A percentile compares a stretch with the other conserved stretches of the same genome.
Conservation (phyloP, 257 asterid species). For the Striga asiatica region DNA sequence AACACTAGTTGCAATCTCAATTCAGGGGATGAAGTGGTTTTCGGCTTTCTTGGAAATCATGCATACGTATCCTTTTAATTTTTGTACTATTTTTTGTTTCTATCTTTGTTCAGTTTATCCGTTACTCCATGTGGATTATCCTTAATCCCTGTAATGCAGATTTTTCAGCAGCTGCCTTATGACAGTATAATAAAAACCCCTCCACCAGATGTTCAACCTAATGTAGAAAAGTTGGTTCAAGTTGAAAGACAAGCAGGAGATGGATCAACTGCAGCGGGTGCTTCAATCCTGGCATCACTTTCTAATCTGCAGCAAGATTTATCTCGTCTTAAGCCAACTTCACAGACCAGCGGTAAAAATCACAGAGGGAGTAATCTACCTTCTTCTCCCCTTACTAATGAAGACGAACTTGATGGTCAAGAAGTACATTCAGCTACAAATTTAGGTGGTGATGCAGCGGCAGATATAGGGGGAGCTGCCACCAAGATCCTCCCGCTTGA, state of each 20-base stretch:
- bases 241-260: conserved; percentile 71
- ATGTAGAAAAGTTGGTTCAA: conserved; percentile 38
- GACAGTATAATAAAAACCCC: conserved; percentile 53
- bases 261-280: conserved; percentile 80
- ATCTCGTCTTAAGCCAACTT: conserved; percentile 46
- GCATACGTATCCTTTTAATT: conserved; percentile 70
- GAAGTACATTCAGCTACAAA: conserved; percentile 60
- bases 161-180: conserved; percentile 57
- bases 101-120: conserved; percentile 1
- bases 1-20: conserved; percentile 39
- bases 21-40: conserved; percentile 81
- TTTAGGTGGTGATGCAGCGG: conserved; percentile 36
- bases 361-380: conserved; percentile 40
- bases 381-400: conserved; percentile 48
- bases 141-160: conserved; percentile 42
- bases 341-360: conserved; percentile 48
- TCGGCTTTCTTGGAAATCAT: conserved; percentile 61
- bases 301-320: conserved; percentile 53
- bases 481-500: conserved; percentile 47
- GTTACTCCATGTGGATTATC: conserved; percentile 23
- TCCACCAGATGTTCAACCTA: conserved; percentile 56
- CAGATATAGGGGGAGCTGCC: conserved; percentile 35
- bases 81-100: background rate
- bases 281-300: conserved; percentile 87
- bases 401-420: conserved; percentile 64